Base-by-base conservation (phyloP, 768 basidiomycete species). In the Termitomyces sp. region DNA sequence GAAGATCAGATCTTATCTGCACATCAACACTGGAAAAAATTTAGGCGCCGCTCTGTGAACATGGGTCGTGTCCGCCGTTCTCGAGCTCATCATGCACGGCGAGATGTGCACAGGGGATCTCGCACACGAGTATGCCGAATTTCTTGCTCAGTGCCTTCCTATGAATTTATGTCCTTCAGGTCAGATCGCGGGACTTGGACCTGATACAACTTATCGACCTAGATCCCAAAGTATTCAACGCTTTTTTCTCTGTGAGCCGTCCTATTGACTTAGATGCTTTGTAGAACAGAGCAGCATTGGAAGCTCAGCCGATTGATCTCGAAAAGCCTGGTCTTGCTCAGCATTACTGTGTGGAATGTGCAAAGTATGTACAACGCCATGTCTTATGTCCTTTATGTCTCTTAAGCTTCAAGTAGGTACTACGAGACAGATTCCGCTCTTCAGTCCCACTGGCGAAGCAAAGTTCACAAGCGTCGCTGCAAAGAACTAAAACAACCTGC, bases 331-430 rank as follows among this genome's bases (percentile, higher is more conserved):
- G 95, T 58, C 78, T 98, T 31, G 95, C 85, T 5, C 95, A 98
- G 71, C 94, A 97, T 71, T 97, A 97, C 70, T 97, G 95, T 68
- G 91, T 98, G 1, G 95, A 97, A 75, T 98, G 95, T 67, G 93
- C 94, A 62, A 93, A 91, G 86, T 93, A 71, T 67, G 85, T 75
- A 34, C 20, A 55, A 48, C 6, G 45, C 44, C 2, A 58, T 54
- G 42, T 20, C 58, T 22, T n/a, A n/a, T n/a, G 13, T 24, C 15
- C n/a, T 34, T 27, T 39, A 15, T 57, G 39, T 36, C 39, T 33
- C 55, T 30, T 6, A 44, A 16, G 41, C 31, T 33, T 47, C 59
- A 12, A 5, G 13, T 55, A 93, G 91, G 73, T 88, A 93, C 66
- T 91, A 83, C 67, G 95, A 98, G 72, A 88, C 90, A 0, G 93